These are phyloP conservation scores for Papilionanthe hybrid DNA, from an alignment of 116 monocot species.

Conservation along the genomic window DNA sequence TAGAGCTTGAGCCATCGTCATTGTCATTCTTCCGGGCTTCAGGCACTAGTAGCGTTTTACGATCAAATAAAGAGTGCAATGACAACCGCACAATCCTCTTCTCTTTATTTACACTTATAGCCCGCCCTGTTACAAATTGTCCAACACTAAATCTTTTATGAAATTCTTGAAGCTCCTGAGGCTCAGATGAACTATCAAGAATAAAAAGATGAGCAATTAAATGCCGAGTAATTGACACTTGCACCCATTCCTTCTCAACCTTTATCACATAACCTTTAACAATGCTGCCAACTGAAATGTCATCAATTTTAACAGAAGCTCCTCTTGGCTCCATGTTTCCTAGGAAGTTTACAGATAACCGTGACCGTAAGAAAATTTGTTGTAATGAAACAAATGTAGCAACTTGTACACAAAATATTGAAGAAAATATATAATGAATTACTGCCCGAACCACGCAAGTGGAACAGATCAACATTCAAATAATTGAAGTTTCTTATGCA, in stretches of 20 bases:
- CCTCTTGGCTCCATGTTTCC: constrained; percentile 25
- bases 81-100: constrained; percentile 53
- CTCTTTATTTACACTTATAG: constrained; percentile 52
- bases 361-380: not conserved
- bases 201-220: constrained; percentile 51
- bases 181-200: constrained; percentile 82
- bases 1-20: constrained; percentile 12
- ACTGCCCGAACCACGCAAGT: not conserved
- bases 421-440: not conserved
- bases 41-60: not conserved
- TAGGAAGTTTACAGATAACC: constrained; percentile 4
- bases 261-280: constrained; percentile 71
- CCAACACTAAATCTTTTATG: constrained; percentile 60
- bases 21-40: not conserved
- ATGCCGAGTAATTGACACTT: constrained; percentile 50
- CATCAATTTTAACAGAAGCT: constrained; percentile 12
- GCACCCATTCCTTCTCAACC: constrained; percentile 74
- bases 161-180: constrained; percentile 67
- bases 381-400: not conserved
- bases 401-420: not conserved
- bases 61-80: constrained; percentile 9
- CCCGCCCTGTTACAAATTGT: constrained; percentile 43
- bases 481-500: too few species aligned
- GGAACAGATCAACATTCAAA: not conserved
- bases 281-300: constrained; percentile 43